A percentile compares a stretch with the other conserved stretches of the same genome.
phyloP scores from a whole-genome alignment of 2,329 filamentous ascomycete genomes.

The Colletotrichum shisoi region DNA sequence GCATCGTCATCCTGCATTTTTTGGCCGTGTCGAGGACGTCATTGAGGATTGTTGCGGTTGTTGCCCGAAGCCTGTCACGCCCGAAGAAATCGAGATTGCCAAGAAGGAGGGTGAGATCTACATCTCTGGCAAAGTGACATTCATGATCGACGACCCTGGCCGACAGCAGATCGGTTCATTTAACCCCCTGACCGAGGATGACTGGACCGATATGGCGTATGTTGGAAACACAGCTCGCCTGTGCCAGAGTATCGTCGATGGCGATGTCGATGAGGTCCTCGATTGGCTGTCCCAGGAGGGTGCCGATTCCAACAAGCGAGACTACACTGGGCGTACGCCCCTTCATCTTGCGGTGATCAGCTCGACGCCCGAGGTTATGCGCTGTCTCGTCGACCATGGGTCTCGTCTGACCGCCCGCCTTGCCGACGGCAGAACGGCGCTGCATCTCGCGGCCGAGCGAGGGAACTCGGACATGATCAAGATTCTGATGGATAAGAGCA shows the following conservation, averaged over 20 bases:
- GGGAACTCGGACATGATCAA: conserved; percentile 74
- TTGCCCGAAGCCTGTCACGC: conserved; percentile 73
- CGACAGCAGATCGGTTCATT: conserved; percentile 76
- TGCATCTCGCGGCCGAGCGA: conserved; percentile 80
- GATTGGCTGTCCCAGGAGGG: conserved; percentile 74
- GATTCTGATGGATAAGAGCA: conserved; percentile 76
- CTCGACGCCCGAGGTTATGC: conserved; percentile 74
- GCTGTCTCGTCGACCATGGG: conserved; percentile 73
- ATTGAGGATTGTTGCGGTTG: conserved; percentile 82
- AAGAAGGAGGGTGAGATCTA: conserved; percentile 78
- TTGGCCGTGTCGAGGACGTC: conserved; percentile 77
- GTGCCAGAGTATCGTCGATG: conserved; percentile 82
- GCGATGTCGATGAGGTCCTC: conserved; percentile 73
- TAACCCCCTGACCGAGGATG: conserved; percentile 80
- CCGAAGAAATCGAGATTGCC: conserved; percentile 74
- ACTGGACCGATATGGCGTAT: conserved; percentile 93
- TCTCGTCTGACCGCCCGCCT: conserved; percentile 77
- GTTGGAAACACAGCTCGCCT: conserved; percentile 79
- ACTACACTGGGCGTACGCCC: conserved; percentile 80
- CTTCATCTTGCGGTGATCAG: conserved; percentile 77
- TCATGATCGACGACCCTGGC: conserved; percentile 82
- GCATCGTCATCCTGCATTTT: conserved; percentile 86
- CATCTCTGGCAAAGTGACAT: conserved; percentile 75
- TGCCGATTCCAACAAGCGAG: conserved; percentile 74
- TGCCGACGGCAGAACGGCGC: conserved; percentile 79